phyloP scores from a whole-genome alignment of 306 rosid species.

The Dalbergia oliveri region DNA sequence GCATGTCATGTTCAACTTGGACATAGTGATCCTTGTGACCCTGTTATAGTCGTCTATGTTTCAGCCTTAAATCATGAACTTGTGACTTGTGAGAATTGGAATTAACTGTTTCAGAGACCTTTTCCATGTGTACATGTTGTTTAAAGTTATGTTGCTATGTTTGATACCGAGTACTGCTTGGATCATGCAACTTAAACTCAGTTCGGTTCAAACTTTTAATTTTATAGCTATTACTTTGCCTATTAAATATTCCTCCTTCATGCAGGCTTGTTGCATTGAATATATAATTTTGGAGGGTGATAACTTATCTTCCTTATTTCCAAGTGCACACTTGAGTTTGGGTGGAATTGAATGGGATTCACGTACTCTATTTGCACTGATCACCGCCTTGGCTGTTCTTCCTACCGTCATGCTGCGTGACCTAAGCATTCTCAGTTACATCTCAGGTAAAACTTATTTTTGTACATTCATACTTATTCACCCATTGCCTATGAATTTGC shows the following conservation, averaged over 20 bases:
- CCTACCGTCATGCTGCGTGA: constrained; percentile 97
- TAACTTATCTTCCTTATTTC: constrained; percentile 91
- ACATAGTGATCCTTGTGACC: constrained; percentile 2
- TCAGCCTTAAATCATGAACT: neutral
- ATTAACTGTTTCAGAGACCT: neutral
- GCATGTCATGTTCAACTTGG: neutral
- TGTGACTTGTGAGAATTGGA: neutral
- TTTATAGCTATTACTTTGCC: constrained; percentile 33
- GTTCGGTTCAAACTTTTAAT: constrained; percentile 1
- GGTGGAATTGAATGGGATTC: constrained; percentile 65
- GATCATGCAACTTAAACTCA: neutral
- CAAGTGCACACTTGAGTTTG: constrained; percentile 75
- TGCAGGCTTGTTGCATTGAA: constrained; percentile 94
- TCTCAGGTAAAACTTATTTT: constrained; percentile 69
- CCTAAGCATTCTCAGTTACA: constrained; percentile 88
- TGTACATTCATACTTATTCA: neutral
- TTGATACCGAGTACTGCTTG: neutral
- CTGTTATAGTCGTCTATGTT: neutral
- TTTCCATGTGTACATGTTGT: neutral
- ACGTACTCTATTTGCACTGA: constrained; percentile 71
- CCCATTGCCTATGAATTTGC: neutral
- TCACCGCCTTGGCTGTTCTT: constrained; percentile 91
- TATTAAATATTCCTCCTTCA: constrained; percentile 39
- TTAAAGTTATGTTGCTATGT: neutral
- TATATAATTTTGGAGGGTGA: constrained; percentile 95